Evolutionary conservation across 2,329 filamentous ascomycete genomes (phyloP).

Genomic region (Leptoxyphium fumago): DNA sequence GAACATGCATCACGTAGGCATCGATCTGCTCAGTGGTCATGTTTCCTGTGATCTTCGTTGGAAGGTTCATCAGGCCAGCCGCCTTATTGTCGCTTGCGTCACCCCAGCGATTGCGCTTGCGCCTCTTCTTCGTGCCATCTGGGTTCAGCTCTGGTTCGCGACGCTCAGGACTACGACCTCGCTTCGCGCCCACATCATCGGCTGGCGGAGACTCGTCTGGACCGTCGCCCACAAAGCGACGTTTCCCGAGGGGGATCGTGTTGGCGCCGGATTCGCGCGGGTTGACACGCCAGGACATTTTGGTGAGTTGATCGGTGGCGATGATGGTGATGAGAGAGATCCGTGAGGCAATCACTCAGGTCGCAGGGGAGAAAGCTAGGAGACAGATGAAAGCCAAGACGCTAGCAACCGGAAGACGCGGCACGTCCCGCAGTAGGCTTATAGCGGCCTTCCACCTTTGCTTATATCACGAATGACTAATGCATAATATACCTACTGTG

Average conservation of each 20-base stretch:
- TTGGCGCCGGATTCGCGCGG: conserved; percentile 93
- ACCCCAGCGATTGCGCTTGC: conserved; percentile 98
- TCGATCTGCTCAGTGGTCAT: conserved; percentile 99
- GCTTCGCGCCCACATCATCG: conserved; percentile 41
- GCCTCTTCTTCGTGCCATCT: conserved; percentile 76
- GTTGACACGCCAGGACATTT: conserved; percentile 50
- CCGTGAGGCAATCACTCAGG: no score
- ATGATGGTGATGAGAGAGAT: not conserved
- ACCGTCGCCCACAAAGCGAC: conserved; percentile 59
- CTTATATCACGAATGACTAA: no score
- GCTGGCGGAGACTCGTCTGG: conserved; percentile 15
- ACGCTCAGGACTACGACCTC: conserved; percentile 68
- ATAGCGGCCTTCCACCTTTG: no score
- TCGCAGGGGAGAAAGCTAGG: no score
- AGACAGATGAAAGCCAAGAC: not conserved
- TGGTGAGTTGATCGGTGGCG: not conserved
- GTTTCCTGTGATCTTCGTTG: conserved; percentile 88
- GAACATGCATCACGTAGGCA: conserved; percentile 87
- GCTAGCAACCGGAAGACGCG: not conserved
- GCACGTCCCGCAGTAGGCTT: no score
- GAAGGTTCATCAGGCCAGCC: conserved; percentile 90
- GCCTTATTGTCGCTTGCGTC: conserved; percentile 97
- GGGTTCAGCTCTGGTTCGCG: conserved; percentile 22
- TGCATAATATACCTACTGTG: no score
- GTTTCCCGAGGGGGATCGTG: conserved; percentile 84